A percentile compares a stretch with the other conserved stretches of the same genome.
Conservation (phyloP, 2,329 filamentous ascomycete genomes). For the Juglanconis juglandina region DNA sequence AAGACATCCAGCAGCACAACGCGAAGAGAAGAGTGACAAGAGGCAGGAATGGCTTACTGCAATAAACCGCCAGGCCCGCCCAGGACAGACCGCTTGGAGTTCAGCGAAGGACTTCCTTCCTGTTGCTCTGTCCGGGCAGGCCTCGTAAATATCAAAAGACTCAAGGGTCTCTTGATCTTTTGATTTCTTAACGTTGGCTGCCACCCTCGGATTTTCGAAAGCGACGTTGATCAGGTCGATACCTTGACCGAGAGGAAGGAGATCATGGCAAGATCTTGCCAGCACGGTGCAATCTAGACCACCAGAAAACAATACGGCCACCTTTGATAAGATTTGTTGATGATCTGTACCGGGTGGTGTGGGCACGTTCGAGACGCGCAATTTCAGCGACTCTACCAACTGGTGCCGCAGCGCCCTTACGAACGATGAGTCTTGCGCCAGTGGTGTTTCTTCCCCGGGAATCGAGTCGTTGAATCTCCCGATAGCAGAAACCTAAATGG, state of each 20-base stretch:
- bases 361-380: constrained; percentile 67
- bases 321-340: constrained; percentile 47
- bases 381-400: constrained; percentile 58
- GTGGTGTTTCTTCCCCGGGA: constrained; percentile 27
- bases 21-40: no score
- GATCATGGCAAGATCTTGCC: constrained; percentile 73
- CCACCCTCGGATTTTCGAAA: constrained; percentile 85
- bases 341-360: constrained; percentile 22
- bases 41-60: constrained; percentile 44
- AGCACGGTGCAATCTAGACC: constrained; percentile 90
- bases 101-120: constrained; percentile 78
- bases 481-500: constrained; percentile 49
- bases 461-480: constrained; percentile 49
- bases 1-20: no score
- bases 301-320: constrained; percentile 89
- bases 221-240: constrained; percentile 94
- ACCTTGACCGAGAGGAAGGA: constrained; percentile 63
- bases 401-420: constrained; percentile 51
- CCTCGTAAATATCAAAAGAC: constrained; percentile 59
- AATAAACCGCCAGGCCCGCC: constrained; percentile 77
- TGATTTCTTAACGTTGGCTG: constrained; percentile 47
- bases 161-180: constrained; percentile 24
- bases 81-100: constrained; percentile 64
- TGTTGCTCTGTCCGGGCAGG: constrained; percentile 86
- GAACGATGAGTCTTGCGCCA: constrained; percentile 42